phyloP scores from a whole-genome alignment of 257 asterid species.

The Plectranthus barbatus region DNA sequence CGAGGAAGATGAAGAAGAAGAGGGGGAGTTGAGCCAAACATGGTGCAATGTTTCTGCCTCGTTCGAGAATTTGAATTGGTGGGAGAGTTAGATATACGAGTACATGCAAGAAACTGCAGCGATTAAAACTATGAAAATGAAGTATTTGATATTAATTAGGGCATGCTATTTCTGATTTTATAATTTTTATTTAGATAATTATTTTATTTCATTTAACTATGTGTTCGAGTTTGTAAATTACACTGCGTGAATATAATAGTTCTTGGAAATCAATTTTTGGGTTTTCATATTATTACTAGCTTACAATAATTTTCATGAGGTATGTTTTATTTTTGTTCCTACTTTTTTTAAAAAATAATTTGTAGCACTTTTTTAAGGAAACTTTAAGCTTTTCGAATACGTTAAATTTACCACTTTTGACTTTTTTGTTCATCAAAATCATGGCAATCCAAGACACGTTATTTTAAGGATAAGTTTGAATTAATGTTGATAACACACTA shows the following conservation, averaged over 20 bases:
- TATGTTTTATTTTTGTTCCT: background rate
- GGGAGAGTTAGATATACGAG: slow-evolving; percentile 22
- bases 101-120: background rate
- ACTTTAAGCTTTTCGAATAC: background rate
- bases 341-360: too few relatives aligned
- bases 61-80: slow-evolving; percentile 29
- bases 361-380: background rate
- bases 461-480: too few relatives aligned
- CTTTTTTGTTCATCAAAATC: background rate
- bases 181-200: background rate
- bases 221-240: background rate
- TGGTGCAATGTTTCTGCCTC: slow-evolving; percentile 29
- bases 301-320: background rate
- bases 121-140: background rate
- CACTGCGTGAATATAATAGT: background rate
- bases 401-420: slow-evolving; percentile 3
- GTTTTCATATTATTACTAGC: background rate
- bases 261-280: background rate
- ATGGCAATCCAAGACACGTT: background rate
- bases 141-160: background rate
- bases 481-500: too few relatives aligned
- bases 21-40: slow-evolving; percentile 22
- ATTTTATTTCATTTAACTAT: background rate
- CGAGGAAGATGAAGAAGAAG: slow-evolving; percentile 17
- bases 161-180: background rate